Evolutionary conservation across 164 flowering plant species (phyloP), one percentile per base, ranked within the genome.

Genomic region (Buxus sempervirens): DNA sequence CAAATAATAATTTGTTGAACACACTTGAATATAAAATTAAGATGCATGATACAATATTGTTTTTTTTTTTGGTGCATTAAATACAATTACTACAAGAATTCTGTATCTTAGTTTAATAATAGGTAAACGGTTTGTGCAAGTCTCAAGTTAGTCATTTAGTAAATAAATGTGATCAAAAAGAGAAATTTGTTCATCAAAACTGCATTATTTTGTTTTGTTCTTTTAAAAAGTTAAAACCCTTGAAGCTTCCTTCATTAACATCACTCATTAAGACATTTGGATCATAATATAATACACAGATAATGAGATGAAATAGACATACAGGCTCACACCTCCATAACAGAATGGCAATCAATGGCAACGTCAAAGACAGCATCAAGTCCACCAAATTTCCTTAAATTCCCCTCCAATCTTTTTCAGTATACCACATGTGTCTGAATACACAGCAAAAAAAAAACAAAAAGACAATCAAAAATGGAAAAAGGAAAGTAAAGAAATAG

Each of bases 301-400:
- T 59, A 60, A 58, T 14, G 20, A 51, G n/a, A 48, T 23, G 59
- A 73, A 74, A 73, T 49, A 69, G 83, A 81, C 80, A 82, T 72
- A 81, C 83, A 75, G 69, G 82, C 81, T 85, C 90, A 81, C 79
- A 91, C 99, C 98, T 90, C 90, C 89, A 92, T 74, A 67, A 73
- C 69, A 23, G 82, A 81, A 78, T 88, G 83, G 73, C 96, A 89
- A 70, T 76, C 76, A 70, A 79, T 65, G 27, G 82, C 84, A 28
- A 89, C 89, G 70, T 84, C 89, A 83, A 93, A 87, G 62, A 96
- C 90, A 38, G 91, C 86, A 84, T 93, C 92, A 73, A 96, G 87
- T 72, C 98, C 99, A 58, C 96, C 97, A 76, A 76, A 75, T 78
- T 72, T 96, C 98, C 83, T 96, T 93, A 73, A 96, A 96, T 70